Percentiles rank a stretch among this genome's conserved stretches.
Evolutionary conservation across 2,329 filamentous ascomycete genomes (phyloP).

Genomic region (Aspergillus sp.): DNA sequence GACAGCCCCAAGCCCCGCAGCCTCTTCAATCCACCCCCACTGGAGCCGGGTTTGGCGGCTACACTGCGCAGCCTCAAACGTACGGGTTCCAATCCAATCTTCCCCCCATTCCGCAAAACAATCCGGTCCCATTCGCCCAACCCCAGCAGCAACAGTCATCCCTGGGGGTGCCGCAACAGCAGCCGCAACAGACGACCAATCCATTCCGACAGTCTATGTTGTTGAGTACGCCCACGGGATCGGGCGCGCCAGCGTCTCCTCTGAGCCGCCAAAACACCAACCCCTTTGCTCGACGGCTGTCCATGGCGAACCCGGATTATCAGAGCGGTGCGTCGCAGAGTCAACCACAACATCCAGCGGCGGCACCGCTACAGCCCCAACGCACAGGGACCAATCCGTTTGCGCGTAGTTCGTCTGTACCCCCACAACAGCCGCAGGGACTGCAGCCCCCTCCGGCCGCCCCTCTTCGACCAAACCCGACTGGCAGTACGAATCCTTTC

Average conservation of each 20-base stretch:
- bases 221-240: slow-evolving; percentile 49
- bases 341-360: slow-evolving; percentile 29
- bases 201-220: slow-evolving; percentile 93
- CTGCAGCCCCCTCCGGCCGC: slow-evolving; percentile 37
- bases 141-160: slow-evolving; percentile 40
- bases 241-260: slow-evolving; percentile 46
- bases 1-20: slow-evolving; percentile 38
- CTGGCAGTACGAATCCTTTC: slow-evolving; percentile 92
- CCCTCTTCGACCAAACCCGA: slow-evolving; percentile 70
- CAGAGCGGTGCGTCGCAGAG: slow-evolving; percentile 21
- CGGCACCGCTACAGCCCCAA: slow-evolving; percentile 45
- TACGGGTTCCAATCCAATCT: slow-evolving; percentile 44
- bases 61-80: slow-evolving; percentile 67
- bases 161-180: slow-evolving; percentile 21
- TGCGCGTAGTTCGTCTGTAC: slow-evolving; percentile 54
- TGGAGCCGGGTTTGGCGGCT: slow-evolving; percentile 81
- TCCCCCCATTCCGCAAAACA: slow-evolving; percentile 51
- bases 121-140: slow-evolving; percentile 46
- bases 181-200: slow-evolving; percentile 67
- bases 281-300: slow-evolving; percentile 71
- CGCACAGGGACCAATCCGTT: slow-evolving; percentile 74
- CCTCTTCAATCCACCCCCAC: slow-evolving; percentile 62
- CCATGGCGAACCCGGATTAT: slow-evolving; percentile 33
- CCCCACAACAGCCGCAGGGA: slow-evolving; percentile 32
- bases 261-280: slow-evolving; percentile 71